A percentile compares a stretch with the other conserved stretches of the same genome.
Conservation (phyloP, 1,139 yeast genomes). For the Kluyveromyces sp. region DNA sequence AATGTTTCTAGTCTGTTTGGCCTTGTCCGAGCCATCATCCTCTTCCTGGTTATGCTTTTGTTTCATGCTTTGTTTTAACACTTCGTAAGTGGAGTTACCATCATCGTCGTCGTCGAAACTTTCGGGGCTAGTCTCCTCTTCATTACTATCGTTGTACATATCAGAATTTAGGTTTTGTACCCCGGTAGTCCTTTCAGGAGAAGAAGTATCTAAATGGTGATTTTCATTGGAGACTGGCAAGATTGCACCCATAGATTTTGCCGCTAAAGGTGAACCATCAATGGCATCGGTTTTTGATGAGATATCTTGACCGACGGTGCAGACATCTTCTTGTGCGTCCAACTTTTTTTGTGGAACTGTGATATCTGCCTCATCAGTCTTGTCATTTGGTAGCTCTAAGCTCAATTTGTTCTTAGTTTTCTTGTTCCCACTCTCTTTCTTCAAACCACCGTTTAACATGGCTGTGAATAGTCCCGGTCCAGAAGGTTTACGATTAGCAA, state of each 20-base stretch:
- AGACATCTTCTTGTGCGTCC: neutral
- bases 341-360: neutral
- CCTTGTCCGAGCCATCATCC: neutral
- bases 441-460: conserved; percentile 15
- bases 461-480: conserved; percentile 27
- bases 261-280: neutral
- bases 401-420: conserved; percentile 2
- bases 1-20: neutral
- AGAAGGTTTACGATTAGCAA: conserved; percentile 26
- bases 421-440: neutral
- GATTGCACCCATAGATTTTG: neutral
- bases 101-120: conserved; percentile 13
- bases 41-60: conserved; percentile 3
- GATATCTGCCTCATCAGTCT: neutral
- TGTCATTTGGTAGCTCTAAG: conserved; percentile 1
- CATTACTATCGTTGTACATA: conserved; percentile 7
- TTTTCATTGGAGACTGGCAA: neutral
- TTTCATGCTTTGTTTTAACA: conserved; percentile 12
- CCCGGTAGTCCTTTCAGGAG: neutral
- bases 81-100: conserved; percentile 12
- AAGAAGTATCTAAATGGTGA: neutral
- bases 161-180: conserved; percentile 4
- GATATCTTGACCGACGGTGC: too few relatives aligned
- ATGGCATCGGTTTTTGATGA: too few relatives aligned
- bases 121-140: conserved; percentile 6